Conservation (phyloP, 495 filamentous ascomycete species). For the Delitschia confertaspora region DNA sequence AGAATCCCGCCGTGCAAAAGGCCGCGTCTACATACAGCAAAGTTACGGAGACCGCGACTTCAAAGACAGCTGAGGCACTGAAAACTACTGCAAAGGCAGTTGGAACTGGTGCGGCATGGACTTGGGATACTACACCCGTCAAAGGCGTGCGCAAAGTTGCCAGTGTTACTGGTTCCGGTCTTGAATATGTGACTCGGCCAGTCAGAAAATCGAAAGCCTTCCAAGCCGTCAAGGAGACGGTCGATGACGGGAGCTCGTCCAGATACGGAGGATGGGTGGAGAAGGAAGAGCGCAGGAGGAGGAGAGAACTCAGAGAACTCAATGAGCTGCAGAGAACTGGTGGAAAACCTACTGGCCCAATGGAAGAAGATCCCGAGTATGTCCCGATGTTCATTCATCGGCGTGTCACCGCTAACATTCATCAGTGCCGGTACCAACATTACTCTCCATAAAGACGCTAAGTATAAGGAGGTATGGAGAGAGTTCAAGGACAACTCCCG, state of each 20-base stretch:
- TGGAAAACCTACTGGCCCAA: conserved; percentile 43
- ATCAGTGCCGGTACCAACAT: conserved; percentile 83
- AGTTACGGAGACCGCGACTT: conserved; percentile 65
- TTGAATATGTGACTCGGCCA: conserved; percentile 89
- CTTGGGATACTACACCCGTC: conserved; percentile 89
- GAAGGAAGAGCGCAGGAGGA: conserved; percentile 79
- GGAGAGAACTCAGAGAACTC: conserved; percentile 63
- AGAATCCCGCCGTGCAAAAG: conserved; percentile 82
- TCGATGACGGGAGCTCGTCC: conserved; percentile 94
- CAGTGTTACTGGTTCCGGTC: conserved; percentile 67
- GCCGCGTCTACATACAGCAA: conserved; percentile 78
- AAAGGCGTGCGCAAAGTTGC: conserved; percentile 86
- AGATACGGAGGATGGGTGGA: conserved; percentile 94
- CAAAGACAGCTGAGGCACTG: conserved; percentile 64
- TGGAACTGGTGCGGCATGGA: conserved; percentile 86
- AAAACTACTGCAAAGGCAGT: conserved; percentile 78
- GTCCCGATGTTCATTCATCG: conserved; percentile 31
- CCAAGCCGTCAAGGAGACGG: conserved; percentile 86
- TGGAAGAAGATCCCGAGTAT: conserved; percentile 81
- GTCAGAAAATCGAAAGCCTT: conserved; percentile 89
- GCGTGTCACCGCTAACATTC: neutral
- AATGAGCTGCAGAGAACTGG: conserved; percentile 48
- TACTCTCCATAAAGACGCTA: conserved; percentile 91
- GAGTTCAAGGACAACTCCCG: conserved; percentile 82
- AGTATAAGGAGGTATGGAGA: conserved; percentile 92